Conservation (phyloP, 805 yeast species). For the Starmerella ratchasimensis region DNA sequence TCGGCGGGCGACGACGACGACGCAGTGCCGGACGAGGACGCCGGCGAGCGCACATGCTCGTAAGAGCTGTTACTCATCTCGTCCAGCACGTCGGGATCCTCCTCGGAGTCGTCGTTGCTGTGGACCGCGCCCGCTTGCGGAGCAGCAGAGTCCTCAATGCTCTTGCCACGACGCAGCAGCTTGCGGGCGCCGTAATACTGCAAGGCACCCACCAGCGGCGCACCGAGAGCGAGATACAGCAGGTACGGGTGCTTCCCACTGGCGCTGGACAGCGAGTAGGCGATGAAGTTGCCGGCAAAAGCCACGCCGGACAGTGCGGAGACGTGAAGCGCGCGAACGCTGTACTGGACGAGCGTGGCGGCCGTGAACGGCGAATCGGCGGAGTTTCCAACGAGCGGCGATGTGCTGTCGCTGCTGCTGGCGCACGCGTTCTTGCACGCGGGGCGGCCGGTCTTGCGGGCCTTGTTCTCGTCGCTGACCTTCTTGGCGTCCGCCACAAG, state of each 20-base stretch:
- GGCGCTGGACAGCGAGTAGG: slow-evolving; percentile 21
- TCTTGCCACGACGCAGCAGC: slow-evolving; percentile 12
- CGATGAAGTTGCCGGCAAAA: slow-evolving; percentile 18
- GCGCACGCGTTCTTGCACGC: too few relatives aligned
- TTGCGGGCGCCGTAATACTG: slow-evolving; percentile 21
- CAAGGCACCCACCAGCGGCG: slow-evolving; percentile 22
- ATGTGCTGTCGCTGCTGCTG: neutral
- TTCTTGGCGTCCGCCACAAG: neutral
- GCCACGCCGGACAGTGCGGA: slow-evolving; percentile 19
- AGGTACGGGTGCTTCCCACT: slow-evolving; percentile 27
- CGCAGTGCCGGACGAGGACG: too few relatives aligned
- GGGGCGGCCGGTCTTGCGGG: too few relatives aligned
- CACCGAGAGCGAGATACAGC: slow-evolving; percentile 25
- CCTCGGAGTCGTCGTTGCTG: too few relatives aligned
- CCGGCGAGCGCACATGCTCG: slow-evolving; percentile 19
- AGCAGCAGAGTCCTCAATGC: neutral
- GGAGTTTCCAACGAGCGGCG: neutral
- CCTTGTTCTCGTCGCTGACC: too few relatives aligned
- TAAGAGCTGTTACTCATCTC: slow-evolving; percentile 13
- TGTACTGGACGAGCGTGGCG: neutral
- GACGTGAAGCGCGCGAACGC: slow-evolving; percentile 5
- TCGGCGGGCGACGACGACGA: slow-evolving; percentile 2
- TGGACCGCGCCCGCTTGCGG: neutral
- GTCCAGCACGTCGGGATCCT: slow-evolving; percentile 8
- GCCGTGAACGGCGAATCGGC: slow-evolving; percentile 1